phyloP scores from a whole-genome alignment of 2,329 filamentous ascomycete genomes.

The Zymoseptoria tritici region DNA sequence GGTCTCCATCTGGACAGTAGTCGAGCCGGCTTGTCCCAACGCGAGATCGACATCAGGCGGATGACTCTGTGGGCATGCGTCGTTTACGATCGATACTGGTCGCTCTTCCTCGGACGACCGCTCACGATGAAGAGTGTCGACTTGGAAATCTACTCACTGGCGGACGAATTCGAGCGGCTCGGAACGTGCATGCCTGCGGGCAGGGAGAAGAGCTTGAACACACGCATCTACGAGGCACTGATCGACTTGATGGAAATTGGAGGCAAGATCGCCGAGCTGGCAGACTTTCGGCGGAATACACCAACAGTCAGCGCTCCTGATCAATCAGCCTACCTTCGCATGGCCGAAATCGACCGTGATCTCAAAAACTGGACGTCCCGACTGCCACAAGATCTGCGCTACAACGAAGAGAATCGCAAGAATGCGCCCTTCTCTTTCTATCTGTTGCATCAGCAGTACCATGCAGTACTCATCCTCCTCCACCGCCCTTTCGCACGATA shows the following conservation, averaged over 20 bases:
- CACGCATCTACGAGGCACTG: constrained; percentile 21
- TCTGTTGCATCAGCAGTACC: constrained; percentile 22
- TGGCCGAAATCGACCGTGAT: constrained; percentile 20
- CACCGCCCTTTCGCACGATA: constrained; percentile 22
- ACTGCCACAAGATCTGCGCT: constrained; percentile 19
- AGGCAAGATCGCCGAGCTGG: constrained; percentile 22
- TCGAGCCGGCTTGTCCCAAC: constrained; percentile 16
- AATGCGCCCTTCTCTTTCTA: constrained; percentile 20
- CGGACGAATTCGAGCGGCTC: constrained; percentile 20
- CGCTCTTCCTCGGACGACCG: constrained; percentile 21
- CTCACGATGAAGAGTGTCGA: constrained; percentile 22
- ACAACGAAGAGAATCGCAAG: constrained; percentile 19
- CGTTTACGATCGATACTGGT: constrained; percentile 24
- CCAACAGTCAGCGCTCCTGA: constrained; percentile 12
- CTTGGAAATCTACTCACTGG: constrained; percentile 20
- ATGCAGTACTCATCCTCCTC: constrained; percentile 19
- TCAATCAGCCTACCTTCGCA: constrained; percentile 22
- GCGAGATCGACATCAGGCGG: constrained; percentile 20
- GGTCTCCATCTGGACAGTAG: constrained; percentile 22
- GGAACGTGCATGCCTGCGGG: constrained; percentile 21
- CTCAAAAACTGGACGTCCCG: constrained; percentile 18
- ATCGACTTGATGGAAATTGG: constrained; percentile 24
- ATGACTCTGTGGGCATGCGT: constrained; percentile 24
- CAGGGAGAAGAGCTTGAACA: constrained; percentile 17
- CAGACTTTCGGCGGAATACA: constrained; percentile 15